Conservation (phyloP, 306 rosid genomes). For the Carpinus viminea region DNA sequence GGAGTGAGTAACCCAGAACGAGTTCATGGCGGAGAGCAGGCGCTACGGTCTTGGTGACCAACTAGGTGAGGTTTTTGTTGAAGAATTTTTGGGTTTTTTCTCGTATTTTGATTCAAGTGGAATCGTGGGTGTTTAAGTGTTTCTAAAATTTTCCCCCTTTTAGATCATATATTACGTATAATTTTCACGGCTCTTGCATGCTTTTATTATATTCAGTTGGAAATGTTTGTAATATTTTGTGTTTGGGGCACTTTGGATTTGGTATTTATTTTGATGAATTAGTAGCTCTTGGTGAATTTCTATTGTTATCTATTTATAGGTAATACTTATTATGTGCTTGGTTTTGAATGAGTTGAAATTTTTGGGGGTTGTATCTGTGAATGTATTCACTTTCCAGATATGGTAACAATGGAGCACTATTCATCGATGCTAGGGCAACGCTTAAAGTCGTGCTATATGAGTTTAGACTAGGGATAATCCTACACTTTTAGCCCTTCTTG, state of each 20-base stretch:
- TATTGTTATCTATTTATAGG: neutral
- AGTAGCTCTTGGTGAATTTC: neutral
- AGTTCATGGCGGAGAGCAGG: constrained; percentile 48
- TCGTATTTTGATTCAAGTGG: neutral
- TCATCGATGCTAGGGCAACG: neutral
- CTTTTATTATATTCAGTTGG: neutral
- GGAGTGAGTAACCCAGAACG: neutral
- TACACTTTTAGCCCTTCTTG: neutral
- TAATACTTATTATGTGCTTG: neutral
- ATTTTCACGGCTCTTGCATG: neutral
- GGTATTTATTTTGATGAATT: neutral
- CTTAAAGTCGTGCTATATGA: neutral
- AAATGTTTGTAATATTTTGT: neutral
- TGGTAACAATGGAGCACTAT: neutral
- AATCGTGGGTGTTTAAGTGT: neutral
- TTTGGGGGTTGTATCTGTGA: neutral
- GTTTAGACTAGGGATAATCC: neutral
- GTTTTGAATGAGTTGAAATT: neutral
- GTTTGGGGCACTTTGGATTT: neutral
- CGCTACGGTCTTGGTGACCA: constrained; percentile 39
- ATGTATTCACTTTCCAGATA: neutral
- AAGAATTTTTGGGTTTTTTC: neutral
- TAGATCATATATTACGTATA: neutral
- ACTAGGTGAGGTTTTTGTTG: constrained; percentile 26
- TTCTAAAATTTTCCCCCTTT: neutral